Evolutionary conservation across 768 basidiomycete genomes (phyloP).

Genomic region (Tylopilus subfusipes): DNA sequence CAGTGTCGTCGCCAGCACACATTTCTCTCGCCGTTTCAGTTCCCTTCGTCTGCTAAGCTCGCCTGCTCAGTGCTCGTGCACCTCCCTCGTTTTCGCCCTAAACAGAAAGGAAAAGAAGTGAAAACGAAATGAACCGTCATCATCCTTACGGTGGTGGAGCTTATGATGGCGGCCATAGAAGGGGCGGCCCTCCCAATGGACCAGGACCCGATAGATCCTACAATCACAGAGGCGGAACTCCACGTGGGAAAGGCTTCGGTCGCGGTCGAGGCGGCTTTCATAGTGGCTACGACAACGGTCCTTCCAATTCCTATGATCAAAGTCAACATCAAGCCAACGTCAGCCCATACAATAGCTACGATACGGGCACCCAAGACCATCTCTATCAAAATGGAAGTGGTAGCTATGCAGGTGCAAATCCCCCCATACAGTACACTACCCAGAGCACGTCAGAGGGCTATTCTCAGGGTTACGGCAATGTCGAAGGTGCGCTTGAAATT

Average conservation of each 20-base stretch:
- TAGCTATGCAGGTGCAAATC: constrained; percentile 48
- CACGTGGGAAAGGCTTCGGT: constrained; percentile 46
- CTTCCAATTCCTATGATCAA: constrained; percentile 64
- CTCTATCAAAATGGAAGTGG: constrained; percentile 72
- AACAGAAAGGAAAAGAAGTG: constrained; percentile 26
- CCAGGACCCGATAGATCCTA: constrained; percentile 70
- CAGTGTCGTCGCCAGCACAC: constrained; percentile 17
- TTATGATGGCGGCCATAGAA: constrained; percentile 58
- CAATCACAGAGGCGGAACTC: constrained; percentile 58
- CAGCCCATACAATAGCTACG: constrained; percentile 70
- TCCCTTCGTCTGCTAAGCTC: constrained; percentile 25
- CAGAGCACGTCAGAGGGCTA: constrained; percentile 45
- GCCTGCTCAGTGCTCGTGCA: constrained; percentile 24
- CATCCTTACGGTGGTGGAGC: constrained; percentile 72
- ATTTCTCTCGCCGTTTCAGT: constrained; percentile 17
- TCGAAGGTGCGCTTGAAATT: constrained; percentile 86
- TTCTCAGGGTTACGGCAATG: constrained; percentile 59
- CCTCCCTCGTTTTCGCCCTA: constrained; percentile 21
- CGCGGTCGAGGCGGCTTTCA: constrained; percentile 56
- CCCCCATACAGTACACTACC: constrained; percentile 51
- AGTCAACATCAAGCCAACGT: constrained; percentile 56
- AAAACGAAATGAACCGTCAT: constrained; percentile 72
- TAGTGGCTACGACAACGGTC: constrained; percentile 52
- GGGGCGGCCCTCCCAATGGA: constrained; percentile 63
- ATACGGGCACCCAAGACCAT: constrained; percentile 49